Percentiles rank a stretch among this genome's conserved stretches.
These are phyloP conservation scores for Linum usitatissimum DNA, from an alignment of 345 rosid genomes.

Conservation along the genomic window DNA sequence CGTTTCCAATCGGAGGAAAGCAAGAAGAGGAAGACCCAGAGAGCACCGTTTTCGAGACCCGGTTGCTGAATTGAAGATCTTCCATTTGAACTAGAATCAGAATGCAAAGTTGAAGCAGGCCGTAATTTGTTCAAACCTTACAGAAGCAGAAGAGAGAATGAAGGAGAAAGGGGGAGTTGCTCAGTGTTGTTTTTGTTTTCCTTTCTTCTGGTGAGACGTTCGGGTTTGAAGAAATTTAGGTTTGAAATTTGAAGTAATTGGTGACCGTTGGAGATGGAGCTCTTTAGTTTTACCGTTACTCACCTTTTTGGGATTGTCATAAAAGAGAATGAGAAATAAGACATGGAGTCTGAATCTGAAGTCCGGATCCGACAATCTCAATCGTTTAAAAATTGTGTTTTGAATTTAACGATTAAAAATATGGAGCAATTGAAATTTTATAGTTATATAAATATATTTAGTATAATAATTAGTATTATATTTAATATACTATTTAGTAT, in stretches of 20 bases:
- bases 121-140: too few species aligned
- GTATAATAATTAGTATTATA: too few species aligned
- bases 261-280: background rate
- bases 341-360: too few species aligned
- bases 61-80: conserved; percentile 19
- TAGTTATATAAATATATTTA: too few species aligned
- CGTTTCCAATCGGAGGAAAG: conserved; percentile 25
- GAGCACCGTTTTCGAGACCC: conserved; percentile 13
- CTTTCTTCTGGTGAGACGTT: background rate
- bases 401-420: too few species aligned
- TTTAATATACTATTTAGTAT: too few species aligned
- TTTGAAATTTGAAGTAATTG: background rate
- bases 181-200: background rate
- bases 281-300: background rate
- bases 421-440: too few species aligned
- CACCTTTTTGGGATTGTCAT: background rate
- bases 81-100: conserved; percentile 25
- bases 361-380: too few species aligned
- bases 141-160: background rate
- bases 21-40: conserved; percentile 18
- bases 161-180: background rate
- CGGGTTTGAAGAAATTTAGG: background rate
- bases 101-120: background rate
- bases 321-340: too few species aligned
- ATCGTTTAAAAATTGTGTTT: too few species aligned